These are phyloP conservation scores for Pyrus bretschneideri DNA, from an alignment of 306 rosid genomes.

Conservation along the genomic window DNA sequence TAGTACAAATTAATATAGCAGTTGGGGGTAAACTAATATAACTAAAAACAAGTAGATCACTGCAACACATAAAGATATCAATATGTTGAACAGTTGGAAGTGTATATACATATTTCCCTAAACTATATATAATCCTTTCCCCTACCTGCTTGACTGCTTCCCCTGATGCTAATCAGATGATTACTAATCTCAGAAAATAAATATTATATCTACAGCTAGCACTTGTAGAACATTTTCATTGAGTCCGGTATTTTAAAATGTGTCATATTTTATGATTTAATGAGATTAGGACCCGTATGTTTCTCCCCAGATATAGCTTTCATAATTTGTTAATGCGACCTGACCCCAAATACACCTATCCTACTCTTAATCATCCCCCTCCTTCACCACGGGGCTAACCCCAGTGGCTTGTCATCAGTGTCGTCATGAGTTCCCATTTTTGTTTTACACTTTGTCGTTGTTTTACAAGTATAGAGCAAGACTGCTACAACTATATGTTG, in stretches of 20 bases:
- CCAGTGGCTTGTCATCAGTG: no score
- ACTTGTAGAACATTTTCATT: neutral
- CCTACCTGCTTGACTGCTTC: neutral
- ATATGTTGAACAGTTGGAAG: neutral
- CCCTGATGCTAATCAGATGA: neutral
- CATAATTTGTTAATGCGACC: no score
- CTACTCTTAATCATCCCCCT: no score
- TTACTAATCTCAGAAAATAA: neutral
- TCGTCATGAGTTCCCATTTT: no score
- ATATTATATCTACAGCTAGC: neutral
- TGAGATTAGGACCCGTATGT: neutral
- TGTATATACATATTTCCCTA: neutral
- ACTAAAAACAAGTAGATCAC: neutral
- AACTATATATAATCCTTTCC: neutral
- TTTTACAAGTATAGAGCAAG: no score
- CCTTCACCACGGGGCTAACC: no score
- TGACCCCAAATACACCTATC: no score
- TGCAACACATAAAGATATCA: neutral
- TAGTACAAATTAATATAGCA: no score
- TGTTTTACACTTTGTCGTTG: no score
- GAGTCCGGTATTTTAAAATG: neutral
- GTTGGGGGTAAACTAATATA: neutral
- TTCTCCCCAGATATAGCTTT: neutral
- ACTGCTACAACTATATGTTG: no score
- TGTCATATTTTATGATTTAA: neutral